Evolutionary conservation across 148 eudicot species (phyloP).

Genomic region (Dianthus caryophyllus): DNA sequence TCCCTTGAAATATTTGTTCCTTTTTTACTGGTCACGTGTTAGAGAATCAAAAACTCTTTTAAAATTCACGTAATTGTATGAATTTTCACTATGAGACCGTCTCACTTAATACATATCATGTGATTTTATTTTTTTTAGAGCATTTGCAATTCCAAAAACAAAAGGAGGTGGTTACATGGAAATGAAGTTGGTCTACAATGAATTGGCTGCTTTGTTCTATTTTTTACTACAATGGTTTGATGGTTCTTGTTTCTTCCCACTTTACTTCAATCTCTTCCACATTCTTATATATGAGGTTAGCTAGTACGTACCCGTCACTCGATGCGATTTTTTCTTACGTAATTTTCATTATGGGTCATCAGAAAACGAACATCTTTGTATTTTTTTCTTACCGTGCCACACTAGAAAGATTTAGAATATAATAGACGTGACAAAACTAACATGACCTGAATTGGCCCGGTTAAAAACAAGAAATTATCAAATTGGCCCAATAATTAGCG

Average conservation of each 20-base stretch:
- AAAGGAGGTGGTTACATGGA: conserved; percentile 56
- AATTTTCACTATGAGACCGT: background rate
- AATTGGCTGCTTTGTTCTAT: conserved; percentile 51
- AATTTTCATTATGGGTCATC: background rate
- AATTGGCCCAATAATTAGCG: too few relatives aligned
- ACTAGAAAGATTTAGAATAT: too few relatives aligned
- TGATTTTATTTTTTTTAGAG: conserved; percentile 43
- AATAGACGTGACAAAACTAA: too few relatives aligned
- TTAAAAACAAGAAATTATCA: too few relatives aligned
- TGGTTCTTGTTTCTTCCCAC: conserved; percentile 59
- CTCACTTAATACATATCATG: too few relatives aligned
- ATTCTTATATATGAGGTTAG: conserved; percentile 63
- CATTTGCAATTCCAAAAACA: conserved; percentile 63
- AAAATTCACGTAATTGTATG: too few relatives aligned
- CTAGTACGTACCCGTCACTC: background rate
- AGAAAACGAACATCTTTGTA: too few relatives aligned
- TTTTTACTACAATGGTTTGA: conserved; percentile 66
- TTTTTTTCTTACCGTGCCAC: too few relatives aligned
- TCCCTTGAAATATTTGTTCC: too few relatives aligned
- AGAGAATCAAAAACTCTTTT: too few relatives aligned
- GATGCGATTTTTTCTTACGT: background rate
- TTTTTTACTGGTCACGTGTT: too few relatives aligned
- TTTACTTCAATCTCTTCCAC: conserved; percentile 55
- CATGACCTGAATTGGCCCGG: too few relatives aligned
- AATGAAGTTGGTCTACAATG: conserved; percentile 64